A percentile compares a stretch with the other conserved stretches of the same genome.
Conservation (phyloP, 768 basidiomycete genomes). For the Suillus placidus region DNA sequence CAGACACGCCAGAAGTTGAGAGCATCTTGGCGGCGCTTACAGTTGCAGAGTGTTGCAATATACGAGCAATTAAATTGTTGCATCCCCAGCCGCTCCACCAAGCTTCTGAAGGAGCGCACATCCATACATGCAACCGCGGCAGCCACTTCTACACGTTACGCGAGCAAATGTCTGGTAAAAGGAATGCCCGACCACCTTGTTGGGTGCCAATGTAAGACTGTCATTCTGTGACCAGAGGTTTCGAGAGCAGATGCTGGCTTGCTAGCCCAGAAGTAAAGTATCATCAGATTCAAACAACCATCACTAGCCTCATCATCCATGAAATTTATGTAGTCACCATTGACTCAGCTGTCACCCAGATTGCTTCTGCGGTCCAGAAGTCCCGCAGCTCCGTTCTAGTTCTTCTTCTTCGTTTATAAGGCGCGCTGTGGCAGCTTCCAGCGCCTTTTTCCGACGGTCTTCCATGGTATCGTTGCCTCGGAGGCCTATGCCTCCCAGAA, state of each 20-base stretch:
- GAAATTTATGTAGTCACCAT: neutral
- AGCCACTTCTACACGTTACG: neutral
- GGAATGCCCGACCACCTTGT: neutral
- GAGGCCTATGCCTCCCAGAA: slow-evolving; percentile 52
- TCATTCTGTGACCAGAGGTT: neutral
- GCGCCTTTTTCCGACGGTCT: slow-evolving; percentile 55
- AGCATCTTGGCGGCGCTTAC: neutral
- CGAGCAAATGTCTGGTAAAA: neutral
- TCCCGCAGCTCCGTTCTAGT: slow-evolving; percentile 72
- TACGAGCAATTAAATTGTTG: neutral
- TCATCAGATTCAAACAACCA: neutral
- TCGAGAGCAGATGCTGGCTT: neutral
- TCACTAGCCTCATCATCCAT: neutral
- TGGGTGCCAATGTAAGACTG: neutral
- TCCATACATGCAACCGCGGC: neutral
- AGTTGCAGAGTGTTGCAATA: neutral
- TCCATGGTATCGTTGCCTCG: slow-evolving; percentile 49
- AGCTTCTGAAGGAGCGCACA: neutral
- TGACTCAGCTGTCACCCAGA: neutral
- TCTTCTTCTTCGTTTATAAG: slow-evolving; percentile 70
- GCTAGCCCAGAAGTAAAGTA: neutral
- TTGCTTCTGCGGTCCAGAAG: slow-evolving; percentile 28
- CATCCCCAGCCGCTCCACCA: neutral
- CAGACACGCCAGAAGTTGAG: neutral
- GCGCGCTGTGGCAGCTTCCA: slow-evolving; percentile 65